phyloP scores from a whole-genome alignment of 2,329 filamentous ascomycete species.

The Sporothrix globosa region DNA sequence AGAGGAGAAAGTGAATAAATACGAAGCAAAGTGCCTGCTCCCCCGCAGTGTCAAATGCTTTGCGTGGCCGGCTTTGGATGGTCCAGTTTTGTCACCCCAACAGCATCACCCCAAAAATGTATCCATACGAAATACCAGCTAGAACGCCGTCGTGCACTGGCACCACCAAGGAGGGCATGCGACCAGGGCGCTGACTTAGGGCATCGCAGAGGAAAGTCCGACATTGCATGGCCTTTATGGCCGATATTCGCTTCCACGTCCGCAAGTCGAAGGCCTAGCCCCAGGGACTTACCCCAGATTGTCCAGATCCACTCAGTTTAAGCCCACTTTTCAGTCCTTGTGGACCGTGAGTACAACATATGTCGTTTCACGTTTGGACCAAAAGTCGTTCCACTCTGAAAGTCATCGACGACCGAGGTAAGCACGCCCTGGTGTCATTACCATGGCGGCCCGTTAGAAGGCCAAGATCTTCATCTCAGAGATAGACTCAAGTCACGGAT shows the following conservation, averaged over 20 bases:
- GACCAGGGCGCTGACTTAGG: slow-evolving; percentile 21
- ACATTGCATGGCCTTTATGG: neutral
- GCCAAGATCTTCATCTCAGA: neutral
- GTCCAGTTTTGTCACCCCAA: slow-evolving; percentile 4
- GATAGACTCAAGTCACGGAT: neutral
- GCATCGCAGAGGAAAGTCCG: no score
- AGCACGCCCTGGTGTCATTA: neutral
- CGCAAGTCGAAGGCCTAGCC: neutral
- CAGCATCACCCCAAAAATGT: neutral
- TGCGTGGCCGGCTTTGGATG: neutral
- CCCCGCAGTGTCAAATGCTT: slow-evolving; percentile 1
- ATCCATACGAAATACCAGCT: neutral
- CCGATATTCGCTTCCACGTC: neutral
- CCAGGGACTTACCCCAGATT: slow-evolving; percentile 11
- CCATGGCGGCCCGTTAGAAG: neutral
- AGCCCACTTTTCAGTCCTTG: neutral
- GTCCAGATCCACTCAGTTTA: neutral
- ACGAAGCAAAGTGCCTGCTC: neutral
- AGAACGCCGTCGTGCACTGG: neutral
- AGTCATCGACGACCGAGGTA: slow-evolving; percentile 1
- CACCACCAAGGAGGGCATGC: neutral
- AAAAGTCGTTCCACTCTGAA: neutral
- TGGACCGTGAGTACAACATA: neutral
- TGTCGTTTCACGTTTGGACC: neutral
- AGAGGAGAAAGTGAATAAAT: neutral